A percentile compares a stretch with the other conserved stretches of the same genome.
Evolutionary conservation across 768 basidiomycete species (phyloP).

Genomic region (Sarcodon sp.): DNA sequence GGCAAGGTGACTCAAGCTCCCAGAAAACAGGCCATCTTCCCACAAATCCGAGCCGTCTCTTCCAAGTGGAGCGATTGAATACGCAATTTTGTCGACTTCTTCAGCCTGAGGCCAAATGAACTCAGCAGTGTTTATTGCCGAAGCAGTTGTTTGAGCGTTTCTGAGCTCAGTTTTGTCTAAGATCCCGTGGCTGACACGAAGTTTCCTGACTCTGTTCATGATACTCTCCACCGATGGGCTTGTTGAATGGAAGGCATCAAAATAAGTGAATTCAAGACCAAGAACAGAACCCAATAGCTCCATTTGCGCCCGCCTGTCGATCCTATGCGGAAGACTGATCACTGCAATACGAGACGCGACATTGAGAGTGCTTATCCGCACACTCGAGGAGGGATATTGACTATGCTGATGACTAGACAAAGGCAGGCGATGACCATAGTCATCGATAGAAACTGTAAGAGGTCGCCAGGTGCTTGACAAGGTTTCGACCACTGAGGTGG

Average conservation of each 20-base stretch:
- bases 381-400: no score
- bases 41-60: slow-evolving; percentile 10
- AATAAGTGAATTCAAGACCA: slow-evolving; percentile 37
- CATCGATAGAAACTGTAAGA: no score
- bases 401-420: no score
- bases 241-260: slow-evolving; percentile 32
- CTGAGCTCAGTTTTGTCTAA: not conserved
- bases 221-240: slow-evolving; percentile 27
- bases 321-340: slow-evolving; percentile 43
- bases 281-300: slow-evolving; percentile 34
- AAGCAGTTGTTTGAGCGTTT: no score
- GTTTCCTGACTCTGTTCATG: slow-evolving; percentile 25
- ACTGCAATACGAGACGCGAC: slow-evolving; percentile 36
- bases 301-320: slow-evolving; percentile 47
- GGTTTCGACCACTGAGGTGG: no score
- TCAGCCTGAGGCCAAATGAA: slow-evolving; percentile 25
- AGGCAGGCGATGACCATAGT: no score
- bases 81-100: slow-evolving; percentile 17
- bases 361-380: slow-evolving; percentile 15
- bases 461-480: no score
- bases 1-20: not conserved
- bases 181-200: slow-evolving; percentile 1
- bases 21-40: not conserved
- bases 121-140: no score
- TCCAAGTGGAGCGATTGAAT: slow-evolving; percentile 3